Base-by-base conservation (phyloP, 2,329 filamentous ascomycete species). In the Penicillium glabrum region DNA sequence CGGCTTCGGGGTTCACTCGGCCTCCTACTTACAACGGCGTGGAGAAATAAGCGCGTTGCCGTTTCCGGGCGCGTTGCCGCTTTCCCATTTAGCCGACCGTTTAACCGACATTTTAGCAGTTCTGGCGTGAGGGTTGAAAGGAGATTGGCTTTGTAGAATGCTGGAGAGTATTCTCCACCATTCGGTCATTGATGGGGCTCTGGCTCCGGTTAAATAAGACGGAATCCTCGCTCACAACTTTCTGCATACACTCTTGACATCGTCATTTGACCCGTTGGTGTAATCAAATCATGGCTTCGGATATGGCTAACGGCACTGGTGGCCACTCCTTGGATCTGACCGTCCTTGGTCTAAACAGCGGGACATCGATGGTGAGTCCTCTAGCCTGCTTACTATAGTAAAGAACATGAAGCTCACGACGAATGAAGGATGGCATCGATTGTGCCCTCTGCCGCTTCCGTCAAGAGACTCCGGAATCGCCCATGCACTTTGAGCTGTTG, bases 401-500 rank as follows among this genome's bases (percentile, higher is more conserved):
- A 46, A 50, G 21, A 43, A n/a, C 2, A 5, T 10, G 8, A 26
- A 49, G 19, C 46, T 49, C 16, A 52, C 19, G 13, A 14, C 37
- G 9, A 46, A 11, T 19, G 3, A 33, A 71, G 69, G 82, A 83
- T 65, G 79, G 81, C 26, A 84, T 87, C 45, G 82, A 86, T 67
- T 85, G 82, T 61, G 83, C 82, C 2, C 74, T 86, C 9, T 85
- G 83, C 62, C 81, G 73, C 51, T 86, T 86, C 67, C 73, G 73
- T 46, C 84, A 86, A 65, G 76, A 77, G 19, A 75, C 77, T 7
- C 83, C 83, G 1, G 73, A 79, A 7, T 73, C 75, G 5, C 77
- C 81, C 3, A 80, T 87, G 77, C 79, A 82, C 61, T 82, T 86
- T 60, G 77, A 83, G 63, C 73, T 86, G 5, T 73, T 85, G n/a